Evolutionary conservation across 2,329 filamentous ascomycete genomes (phyloP).

Genomic region (Colletotrichum endophyticum): DNA sequence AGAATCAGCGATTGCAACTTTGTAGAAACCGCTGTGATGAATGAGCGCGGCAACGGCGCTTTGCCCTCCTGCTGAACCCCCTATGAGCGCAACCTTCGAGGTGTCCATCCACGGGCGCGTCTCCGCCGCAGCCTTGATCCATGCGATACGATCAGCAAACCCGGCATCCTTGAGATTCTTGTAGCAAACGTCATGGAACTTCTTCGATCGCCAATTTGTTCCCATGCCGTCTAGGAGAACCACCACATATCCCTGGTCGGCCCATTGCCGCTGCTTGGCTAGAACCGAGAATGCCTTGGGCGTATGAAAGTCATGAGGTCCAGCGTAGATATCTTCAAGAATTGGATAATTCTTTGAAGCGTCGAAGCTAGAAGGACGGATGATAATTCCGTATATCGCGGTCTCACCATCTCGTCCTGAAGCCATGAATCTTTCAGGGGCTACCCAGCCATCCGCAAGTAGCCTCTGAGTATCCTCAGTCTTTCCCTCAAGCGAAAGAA

Average conservation of each 20-base stretch:
- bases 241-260: slow-evolving; percentile 33
- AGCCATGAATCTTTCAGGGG: background rate
- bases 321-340: slow-evolving; percentile 33
- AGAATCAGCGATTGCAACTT: slow-evolving; percentile 28
- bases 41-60: slow-evolving; percentile 30
- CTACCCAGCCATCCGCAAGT: background rate
- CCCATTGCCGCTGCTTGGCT: slow-evolving; percentile 22
- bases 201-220: slow-evolving; percentile 32
- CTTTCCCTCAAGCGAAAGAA: background rate
- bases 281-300: slow-evolving; percentile 28
- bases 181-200: slow-evolving; percentile 32
- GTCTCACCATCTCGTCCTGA: background rate
- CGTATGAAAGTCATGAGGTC: slow-evolving; percentile 26
- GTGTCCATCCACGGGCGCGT: slow-evolving; percentile 31
- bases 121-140: slow-evolving; percentile 30
- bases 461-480: background rate
- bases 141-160: slow-evolving; percentile 32
- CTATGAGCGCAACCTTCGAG: slow-evolving; percentile 30
- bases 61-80: slow-evolving; percentile 34
- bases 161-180: slow-evolving; percentile 33
- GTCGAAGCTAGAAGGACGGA: slow-evolving; percentile 26
- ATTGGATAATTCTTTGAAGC: slow-evolving; percentile 28
- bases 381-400: background rate
- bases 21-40: slow-evolving; percentile 32
- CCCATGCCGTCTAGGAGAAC: slow-evolving; percentile 36